Base-by-base conservation (phyloP, 257 asterid species). In the Penstemon newberryi region DNA sequence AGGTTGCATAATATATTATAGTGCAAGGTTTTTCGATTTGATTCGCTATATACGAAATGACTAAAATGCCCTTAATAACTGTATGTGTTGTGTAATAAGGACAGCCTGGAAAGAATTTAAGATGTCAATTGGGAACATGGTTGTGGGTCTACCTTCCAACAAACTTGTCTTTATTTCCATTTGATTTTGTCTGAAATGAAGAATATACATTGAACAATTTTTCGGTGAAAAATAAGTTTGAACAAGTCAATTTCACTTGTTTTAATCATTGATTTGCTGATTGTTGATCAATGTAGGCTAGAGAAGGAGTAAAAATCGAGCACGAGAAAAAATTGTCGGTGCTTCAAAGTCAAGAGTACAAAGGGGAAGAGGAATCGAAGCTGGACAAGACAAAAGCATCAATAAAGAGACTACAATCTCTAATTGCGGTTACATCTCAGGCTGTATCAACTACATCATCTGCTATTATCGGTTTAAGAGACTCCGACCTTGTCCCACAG, bases 381-480 rank as follows among this genome's bases (percentile, higher is more conserved):
- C 68, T 91, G 90, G 98, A 91, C 84, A 94, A 94, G 81, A 94
- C 99, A n/a, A 94, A 94, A 79, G 82, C 98, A 55, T 81, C 97
- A 19, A 89, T 91, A 46, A 85, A 65, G 62, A 86, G 92, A 76
- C 89, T 94, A 73, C 99, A 91, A 55, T 94, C 99, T 41, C 87
- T 91, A 62, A 91, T 94, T 25, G 72, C 80, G 63, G 97, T 94
- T 73, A 89, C 99, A 13, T 91, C 99, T 69, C 99, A 89, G 74
- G 99, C 98, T 12, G 98, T 87, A 40, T 81, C 98, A 40, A 79
- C 96, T 5, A 91, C 98, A 42, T 94, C 98, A 15, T 73, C 99
- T 77, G 91, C 97, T 41, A 91, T 89, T 67, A 62, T 86, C 65
- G 83, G 86, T 41, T 82, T 81, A 55, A 75, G 99, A 71, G 96